Base-by-base conservation (phyloP, 2,329 filamentous ascomycete species). In the Alternaria alternata region DNA sequence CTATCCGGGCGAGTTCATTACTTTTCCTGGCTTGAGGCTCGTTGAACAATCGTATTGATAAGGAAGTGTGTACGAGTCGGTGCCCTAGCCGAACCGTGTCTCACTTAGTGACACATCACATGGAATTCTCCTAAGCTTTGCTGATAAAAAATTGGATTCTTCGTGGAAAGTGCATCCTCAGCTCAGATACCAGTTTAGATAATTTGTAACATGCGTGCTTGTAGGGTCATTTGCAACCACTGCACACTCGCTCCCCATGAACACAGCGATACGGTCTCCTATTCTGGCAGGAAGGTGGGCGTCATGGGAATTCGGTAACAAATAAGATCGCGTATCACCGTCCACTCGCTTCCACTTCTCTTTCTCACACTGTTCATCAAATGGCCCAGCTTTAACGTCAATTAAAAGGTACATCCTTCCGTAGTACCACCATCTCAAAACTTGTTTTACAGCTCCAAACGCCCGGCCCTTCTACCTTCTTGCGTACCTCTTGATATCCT, bases 341-440 rank as follows among this genome's bases (percentile, higher is more conserved):
- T 47, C 6, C 44, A 5, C 8, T 11, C 11, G 11, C 11, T 34
- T 5, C n/a, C 1, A 22, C 11, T 22, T 24, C 14, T 3, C 14
- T 36, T 16, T 7, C 20, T 4, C 18, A 7, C 4, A n/a, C 46
- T 7, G 8, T 14, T n/a, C 2, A 32, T 7, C 22, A n/a, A 49
- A n/a, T 34, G 3, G 1, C 12, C 7, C 12, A 4, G 12, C 20
- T 1, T 18, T 34, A 22, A 30, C n/a, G 16, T 18, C 24, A 26
- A 26, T 7, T 9, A 26, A 59, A 60, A 5, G 9, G 74, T 5
- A 73, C 47, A 18, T 67, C 53, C 34, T 55, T 67, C 39, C 44
- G 59, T n/a, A 73, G 34, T 6, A 73, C 70, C 3, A 72, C 43
- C 58, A 73, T 65, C 28, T 71, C 70, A 48, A 74, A 73, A 12